phyloP scores from a whole-genome alignment of 305 asterid genomes.

The Rubia tinctorum region DNA sequence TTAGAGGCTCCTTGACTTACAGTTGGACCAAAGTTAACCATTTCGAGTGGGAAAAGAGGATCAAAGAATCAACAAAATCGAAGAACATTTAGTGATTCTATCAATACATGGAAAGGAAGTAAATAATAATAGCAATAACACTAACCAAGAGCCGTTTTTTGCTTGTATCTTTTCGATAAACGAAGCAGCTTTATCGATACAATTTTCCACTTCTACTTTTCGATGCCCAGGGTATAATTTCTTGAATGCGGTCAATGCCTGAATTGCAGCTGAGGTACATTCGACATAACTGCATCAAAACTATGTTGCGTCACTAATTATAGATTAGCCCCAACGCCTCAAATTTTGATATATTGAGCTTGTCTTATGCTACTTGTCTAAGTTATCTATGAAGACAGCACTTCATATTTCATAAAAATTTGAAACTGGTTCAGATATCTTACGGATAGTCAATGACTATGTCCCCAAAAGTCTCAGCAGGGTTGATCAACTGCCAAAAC shows the following conservation, averaged over 20 bases:
- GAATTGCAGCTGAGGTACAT: constrained; percentile 98
- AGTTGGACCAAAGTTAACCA: neutral
- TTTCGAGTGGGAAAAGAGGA: neutral
- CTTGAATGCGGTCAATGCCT: constrained; percentile 72
- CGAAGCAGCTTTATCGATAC: constrained; percentile 64
- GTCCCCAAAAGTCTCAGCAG: constrained; percentile 99
- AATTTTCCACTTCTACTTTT: constrained; percentile 65
- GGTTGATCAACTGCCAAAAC: constrained; percentile 74
- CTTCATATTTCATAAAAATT: neutral
- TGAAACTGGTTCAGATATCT: constrained; percentile 42
- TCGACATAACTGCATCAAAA: constrained; percentile 72
- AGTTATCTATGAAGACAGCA: neutral
- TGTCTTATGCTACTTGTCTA: neutral
- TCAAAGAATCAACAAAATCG: constrained; percentile 11
- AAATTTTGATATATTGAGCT: neutral
- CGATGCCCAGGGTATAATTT: constrained; percentile 87
- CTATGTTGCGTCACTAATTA: constrained; percentile 2
- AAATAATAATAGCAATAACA: constrained; percentile 18
- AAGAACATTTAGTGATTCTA: constrained; percentile 5
- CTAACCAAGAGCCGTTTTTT: constrained; percentile 95
- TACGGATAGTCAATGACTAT: constrained; percentile 97
- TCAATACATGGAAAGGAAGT: constrained; percentile 11
- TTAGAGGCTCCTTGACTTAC: neutral
- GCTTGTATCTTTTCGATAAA: constrained; percentile 81
- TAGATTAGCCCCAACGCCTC: constrained; percentile 8